Evolutionary conservation across 1,284 basidiomycete species (phyloP), one percentile per base, ranked within the genome.

Genomic region (Sporisorium exsertum): DNA sequence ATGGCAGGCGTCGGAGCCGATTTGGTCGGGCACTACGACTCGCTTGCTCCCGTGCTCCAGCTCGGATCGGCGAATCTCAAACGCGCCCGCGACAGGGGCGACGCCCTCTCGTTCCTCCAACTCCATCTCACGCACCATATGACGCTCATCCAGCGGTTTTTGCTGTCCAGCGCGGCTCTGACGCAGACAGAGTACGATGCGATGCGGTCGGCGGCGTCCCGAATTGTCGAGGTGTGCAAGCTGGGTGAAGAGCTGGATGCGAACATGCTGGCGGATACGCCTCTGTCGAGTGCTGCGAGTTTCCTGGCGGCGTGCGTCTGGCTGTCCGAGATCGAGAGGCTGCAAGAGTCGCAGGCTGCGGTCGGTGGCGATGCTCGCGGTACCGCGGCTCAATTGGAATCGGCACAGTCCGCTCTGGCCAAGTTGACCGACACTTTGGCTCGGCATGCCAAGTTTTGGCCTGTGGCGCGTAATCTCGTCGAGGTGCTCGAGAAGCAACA

Each of bases 51-150:
- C 1, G 58, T 53, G 1, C 68, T 76, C 13, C 64, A 60, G 22
- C 62, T 76, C 4, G 46, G 50, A 32, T 12, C 57, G 2, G 55
- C 54, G 46, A 76, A 76, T 27, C 49, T 76, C 9, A 13, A 49
- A n/a, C 35, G 61, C 6, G 58, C 69, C 0, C 64, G 62, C 7
- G 69, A 68, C 10, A 55, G 29, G 26, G 61, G 64, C 51, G 62
- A 72, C n/a, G 24, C 63, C 22, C 54, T 71, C 16, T 68, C 65
- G 9, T 76, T 68, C 29, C 53, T 71, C 2, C 73, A 76, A 22
- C 58, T 76, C 10, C 73, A 76, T 43, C 68, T 76, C 52, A 64
- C 64, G 26, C 69, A 76, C 47, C 55, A 72, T 29, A 57, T 69
- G 57, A 61, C 69, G 22, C 35, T 76, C 16, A 33, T 76, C 2